Evolutionary conservation across 768 basidiomycete species (phyloP).

Genomic region (Phaffia australis): DNA sequence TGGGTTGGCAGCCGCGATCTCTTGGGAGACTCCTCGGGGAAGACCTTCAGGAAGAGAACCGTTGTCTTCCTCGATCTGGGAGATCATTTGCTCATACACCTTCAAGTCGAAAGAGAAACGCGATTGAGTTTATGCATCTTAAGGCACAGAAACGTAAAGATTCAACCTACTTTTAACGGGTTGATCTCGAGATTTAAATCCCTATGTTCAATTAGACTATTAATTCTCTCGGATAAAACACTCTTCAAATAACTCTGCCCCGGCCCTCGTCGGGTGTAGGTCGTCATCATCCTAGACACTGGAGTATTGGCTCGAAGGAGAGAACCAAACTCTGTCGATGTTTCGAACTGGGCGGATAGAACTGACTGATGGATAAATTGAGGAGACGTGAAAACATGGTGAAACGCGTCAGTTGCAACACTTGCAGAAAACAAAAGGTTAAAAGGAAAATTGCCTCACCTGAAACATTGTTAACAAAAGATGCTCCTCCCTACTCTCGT

Average conservation of each 20-base stretch:
- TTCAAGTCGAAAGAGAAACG: slow-evolving; percentile 34
- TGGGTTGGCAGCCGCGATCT: slow-evolving; percentile 81
- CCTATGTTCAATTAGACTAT: slow-evolving; percentile 97
- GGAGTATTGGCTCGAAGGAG: slow-evolving; percentile 96
- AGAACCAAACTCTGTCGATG: slow-evolving; percentile 97
- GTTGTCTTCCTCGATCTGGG: slow-evolving; percentile 95
- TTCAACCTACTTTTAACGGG: slow-evolving; percentile 68
- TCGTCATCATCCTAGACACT: slow-evolving; percentile 99
- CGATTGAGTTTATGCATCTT: background rate
- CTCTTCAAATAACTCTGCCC: slow-evolving; percentile 98
- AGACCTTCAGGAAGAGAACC: slow-evolving; percentile 81
- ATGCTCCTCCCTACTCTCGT: slow-evolving; percentile 96
- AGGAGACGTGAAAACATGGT: background rate
- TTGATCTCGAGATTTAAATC: slow-evolving; percentile 99
- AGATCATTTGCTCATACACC: slow-evolving; percentile 99
- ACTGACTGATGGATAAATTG: slow-evolving; percentile 55
- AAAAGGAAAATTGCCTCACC: slow-evolving; percentile 33
- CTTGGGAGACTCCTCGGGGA: slow-evolving; percentile 84
- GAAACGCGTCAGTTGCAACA: background rate
- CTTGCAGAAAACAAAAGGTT: background rate
- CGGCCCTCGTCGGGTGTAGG: slow-evolving; percentile 95
- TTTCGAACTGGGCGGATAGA: slow-evolving; percentile 96
- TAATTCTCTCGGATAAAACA: slow-evolving; percentile 93
- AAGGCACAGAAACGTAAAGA: background rate
- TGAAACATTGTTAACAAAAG: slow-evolving; percentile 95